Evolutionary conservation across 75 land plant genomes (phyloP).

Genomic region (Gnetum montanum): DNA sequence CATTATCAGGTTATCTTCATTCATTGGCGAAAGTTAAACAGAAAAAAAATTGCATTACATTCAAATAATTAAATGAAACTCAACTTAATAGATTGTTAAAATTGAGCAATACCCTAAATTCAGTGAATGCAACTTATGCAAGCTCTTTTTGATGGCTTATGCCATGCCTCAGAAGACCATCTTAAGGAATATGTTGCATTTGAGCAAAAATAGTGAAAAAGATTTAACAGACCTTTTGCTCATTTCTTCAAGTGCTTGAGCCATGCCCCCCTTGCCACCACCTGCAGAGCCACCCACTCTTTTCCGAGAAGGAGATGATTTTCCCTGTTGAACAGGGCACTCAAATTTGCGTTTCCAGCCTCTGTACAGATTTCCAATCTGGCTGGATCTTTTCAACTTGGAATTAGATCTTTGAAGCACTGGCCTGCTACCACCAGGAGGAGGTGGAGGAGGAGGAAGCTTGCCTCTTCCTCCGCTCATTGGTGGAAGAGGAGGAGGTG

Average conservation of each 20-base stretch:
- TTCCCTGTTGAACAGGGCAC: slow-evolving; percentile 20
- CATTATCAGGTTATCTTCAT: slow-evolving; percentile 19
- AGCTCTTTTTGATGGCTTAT: no score
- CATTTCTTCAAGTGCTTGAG: slow-evolving; percentile 69
- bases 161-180: no score
- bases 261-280: slow-evolving; percentile 36
- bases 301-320: slow-evolving; percentile 9
- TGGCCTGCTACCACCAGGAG: slow-evolving; percentile 13
- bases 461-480: slow-evolving; percentile 3
- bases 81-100: not conserved
- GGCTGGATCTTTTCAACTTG: slow-evolving; percentile 50
- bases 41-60: not conserved
- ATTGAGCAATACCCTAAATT: no score
- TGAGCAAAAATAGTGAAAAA: not conserved
- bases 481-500: slow-evolving; percentile 13
- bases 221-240: slow-evolving; percentile 45
- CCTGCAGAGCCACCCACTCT: slow-evolving; percentile 4
- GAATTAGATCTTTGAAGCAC: slow-evolving; percentile 23
- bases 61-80: not conserved
- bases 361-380: slow-evolving; percentile 50
- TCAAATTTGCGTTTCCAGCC: slow-evolving; percentile 52
- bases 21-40: not conserved
- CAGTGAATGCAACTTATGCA: no score
- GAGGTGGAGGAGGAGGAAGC: slow-evolving; percentile 30
- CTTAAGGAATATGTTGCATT: no score